Percentiles rank a stretch among this genome's conserved stretches.
Conservation (phyloP, 1,284 basidiomycete species). For the Porodaedalea pini region DNA sequence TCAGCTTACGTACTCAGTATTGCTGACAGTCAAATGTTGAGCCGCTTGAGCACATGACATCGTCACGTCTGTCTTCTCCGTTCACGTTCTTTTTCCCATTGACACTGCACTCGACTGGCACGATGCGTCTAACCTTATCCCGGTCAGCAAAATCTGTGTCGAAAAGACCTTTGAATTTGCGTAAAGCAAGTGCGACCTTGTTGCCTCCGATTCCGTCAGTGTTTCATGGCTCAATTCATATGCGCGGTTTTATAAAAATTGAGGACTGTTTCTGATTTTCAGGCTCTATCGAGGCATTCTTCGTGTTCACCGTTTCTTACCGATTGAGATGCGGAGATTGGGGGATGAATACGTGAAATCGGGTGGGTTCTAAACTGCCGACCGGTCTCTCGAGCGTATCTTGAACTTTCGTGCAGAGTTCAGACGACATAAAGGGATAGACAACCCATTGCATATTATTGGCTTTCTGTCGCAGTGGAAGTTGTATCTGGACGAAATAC, state of each 20-base stretch:
- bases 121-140: conserved; percentile 47
- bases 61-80: not conserved
- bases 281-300: conserved; percentile 82
- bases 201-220: conserved; percentile 80
- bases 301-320: conserved; percentile 73
- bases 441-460: conserved; percentile 86
- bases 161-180: conserved; percentile 58
- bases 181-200: conserved; percentile 64
- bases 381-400: too few relatives aligned
- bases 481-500: conserved; percentile 76
- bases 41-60: not conserved
- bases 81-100: too few relatives aligned
- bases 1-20: not conserved
- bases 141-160: conserved; percentile 65
- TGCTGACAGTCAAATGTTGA: not conserved
- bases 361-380: conserved; percentile 40
- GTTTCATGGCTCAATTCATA: conserved; percentile 16
- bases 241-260: too few relatives aligned
- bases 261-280: too few relatives aligned
- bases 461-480: conserved; percentile 95
- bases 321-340: conserved; percentile 77
- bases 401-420: too few relatives aligned
- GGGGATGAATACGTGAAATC: conserved; percentile 89
- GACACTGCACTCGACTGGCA: too few relatives aligned
- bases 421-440: conserved; percentile 70